Base-by-base conservation (phyloP, 495 filamentous ascomycete species). In the Trichoderma gamsii region DNA sequence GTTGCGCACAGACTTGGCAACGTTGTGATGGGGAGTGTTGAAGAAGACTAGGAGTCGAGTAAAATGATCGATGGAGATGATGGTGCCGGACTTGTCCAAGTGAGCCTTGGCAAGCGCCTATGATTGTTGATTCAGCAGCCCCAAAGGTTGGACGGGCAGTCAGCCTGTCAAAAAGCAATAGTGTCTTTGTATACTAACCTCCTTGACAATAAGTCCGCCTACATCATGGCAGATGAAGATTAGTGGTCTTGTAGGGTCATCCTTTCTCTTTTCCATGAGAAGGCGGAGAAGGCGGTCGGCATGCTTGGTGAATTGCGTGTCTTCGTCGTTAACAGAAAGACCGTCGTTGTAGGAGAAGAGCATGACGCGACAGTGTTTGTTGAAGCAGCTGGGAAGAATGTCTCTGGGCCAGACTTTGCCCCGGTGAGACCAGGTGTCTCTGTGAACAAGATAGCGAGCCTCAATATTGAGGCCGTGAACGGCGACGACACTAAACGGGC, bases 301-400 rank as follows among this genome's bases (percentile, higher is more conserved):
- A 32, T 61, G 56, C 25, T 61, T 61, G 11, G 12, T 32, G 56
- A 61, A 61, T 2, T 21, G 23, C 9, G 56, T 15, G 25, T 61
- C 56, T 61, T 61, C 56, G 0, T 61, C 56, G 13, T 11, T 61
- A 5, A 61, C 56, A 18, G 56, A 27, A 16, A 61, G 56, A 7
- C 56, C 56, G 16, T 61, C 56, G n/a, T 61, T 61, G 8, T 32
- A 61, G 27, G 56, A 61, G 56, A 61, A 61, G 56, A 61, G 56
- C 56, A 61, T 61, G 56, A 61, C 56, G 1, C 56, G 56, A 16
- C 56, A 61, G 13, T 12, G 13, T 25, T 61, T 61, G 8, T 13
- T 7, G 6, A 13, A 61, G 27, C 56, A 61, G 56, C 56, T 61
- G 6, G 56, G 56, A 7, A 61, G 56, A 21, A 61, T 32, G 32